phyloP scores from a whole-genome alignment of 2,329 filamentous ascomycete species.

The Akanthomyces uredinophilus region DNA sequence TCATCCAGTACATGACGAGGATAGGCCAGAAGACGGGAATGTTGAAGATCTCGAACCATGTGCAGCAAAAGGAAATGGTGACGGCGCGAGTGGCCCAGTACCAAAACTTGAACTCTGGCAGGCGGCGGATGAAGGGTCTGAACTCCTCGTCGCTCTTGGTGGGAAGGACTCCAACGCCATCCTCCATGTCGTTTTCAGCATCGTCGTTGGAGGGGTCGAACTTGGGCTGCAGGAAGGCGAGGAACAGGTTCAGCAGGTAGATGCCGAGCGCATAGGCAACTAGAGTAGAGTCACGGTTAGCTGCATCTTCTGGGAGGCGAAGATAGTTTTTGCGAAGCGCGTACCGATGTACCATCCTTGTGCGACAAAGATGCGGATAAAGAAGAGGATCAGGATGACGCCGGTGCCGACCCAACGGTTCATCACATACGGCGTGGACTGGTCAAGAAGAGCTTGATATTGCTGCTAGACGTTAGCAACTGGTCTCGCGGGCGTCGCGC shows the following conservation, averaged over 20 bases:
- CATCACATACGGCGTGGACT: slow-evolving; percentile 80
- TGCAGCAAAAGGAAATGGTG: slow-evolving; percentile 76
- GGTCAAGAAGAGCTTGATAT: slow-evolving; percentile 92
- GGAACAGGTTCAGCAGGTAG: slow-evolving; percentile 97
- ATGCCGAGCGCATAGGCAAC: slow-evolving; percentile 97
- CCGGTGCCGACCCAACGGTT: slow-evolving; percentile 91
- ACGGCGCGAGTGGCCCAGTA: slow-evolving; percentile 89
- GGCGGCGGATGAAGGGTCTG: slow-evolving; percentile 88
- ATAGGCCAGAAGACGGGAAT: slow-evolving; percentile 99
- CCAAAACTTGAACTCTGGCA: slow-evolving; percentile 99
- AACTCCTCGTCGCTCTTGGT: slow-evolving; percentile 98
- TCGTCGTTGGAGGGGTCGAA: slow-evolving; percentile 94
- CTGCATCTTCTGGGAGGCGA: background rate
- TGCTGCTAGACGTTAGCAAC: slow-evolving; percentile 49
- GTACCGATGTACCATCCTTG: slow-evolving; percentile 98
- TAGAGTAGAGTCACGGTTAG: slow-evolving; percentile 31
- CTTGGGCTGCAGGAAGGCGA: slow-evolving; percentile 96
- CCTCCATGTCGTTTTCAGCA: slow-evolving; percentile 92
- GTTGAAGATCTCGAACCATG: slow-evolving; percentile 91
- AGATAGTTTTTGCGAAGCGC: slow-evolving; percentile 18
- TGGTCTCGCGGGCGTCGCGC: background rate
- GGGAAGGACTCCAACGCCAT: slow-evolving; percentile 77
- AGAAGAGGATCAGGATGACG: slow-evolving; percentile 71
- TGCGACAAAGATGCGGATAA: slow-evolving; percentile 79
- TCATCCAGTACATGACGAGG: slow-evolving; percentile 96